Base-by-base conservation (phyloP, 306 rosid species). In the Castanopsis chinensis region DNA sequence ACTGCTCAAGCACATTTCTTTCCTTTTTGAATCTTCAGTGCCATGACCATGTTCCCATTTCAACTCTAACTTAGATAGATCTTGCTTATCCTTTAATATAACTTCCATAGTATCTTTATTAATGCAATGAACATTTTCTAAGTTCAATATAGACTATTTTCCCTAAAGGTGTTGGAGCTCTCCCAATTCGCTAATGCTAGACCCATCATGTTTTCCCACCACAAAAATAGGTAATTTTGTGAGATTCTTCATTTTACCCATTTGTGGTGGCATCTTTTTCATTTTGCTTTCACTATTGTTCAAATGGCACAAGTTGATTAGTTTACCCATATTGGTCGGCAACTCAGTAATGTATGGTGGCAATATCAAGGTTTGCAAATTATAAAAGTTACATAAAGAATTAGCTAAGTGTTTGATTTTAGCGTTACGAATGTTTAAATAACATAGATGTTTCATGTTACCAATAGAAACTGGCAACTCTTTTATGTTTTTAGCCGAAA, bases 291-390 rank as follows among this genome's bases (percentile, higher is more conserved):
- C 67, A 9, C 56, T 25, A 27, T 73, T 67, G 52, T 84, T 80
- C 53, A 84, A 81, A 28, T 72, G 74, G 5, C 82, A 74, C 68
- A 80, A 14, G 53, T 80, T 80, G 19, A 76, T 23, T 18, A 84
- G 82, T 37, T 30, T 84, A 14, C 43, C 51, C 80, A 84, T 41
- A 51, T 80, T 59, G 19, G 17, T 4, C 0, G 82, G 87, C 33
- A 84, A 69, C 28, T 17, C 37, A 6, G 11, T 30, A 32, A 80
- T 8, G 65, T 90, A 89, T 12, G 9, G 1, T 1, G 37, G 32
- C 57, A 89, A 63, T 23, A 71, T 18, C 18, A 87, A 18, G 1
- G 84, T 79, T 59, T 90, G 88, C 25, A 89, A 73, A 58, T 85
- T 83, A 43, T 59, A 74, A 17, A 87, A 67, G 11, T 9, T 9